phyloP scores from a whole-genome alignment of 805 yeast species.

The Metschnikowia baotianmanensis region DNA sequence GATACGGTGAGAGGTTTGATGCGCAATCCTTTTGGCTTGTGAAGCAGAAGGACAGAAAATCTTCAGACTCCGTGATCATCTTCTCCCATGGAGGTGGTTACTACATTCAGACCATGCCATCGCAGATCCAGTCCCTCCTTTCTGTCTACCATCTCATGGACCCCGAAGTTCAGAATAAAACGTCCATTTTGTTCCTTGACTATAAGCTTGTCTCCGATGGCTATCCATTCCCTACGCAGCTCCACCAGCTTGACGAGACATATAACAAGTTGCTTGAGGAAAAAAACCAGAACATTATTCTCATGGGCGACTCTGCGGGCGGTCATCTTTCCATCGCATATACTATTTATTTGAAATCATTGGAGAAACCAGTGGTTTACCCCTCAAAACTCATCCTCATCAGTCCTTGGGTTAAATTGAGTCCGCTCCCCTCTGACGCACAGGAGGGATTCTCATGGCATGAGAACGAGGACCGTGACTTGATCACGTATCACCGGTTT shows the following conservation, averaged over 20 bases:
- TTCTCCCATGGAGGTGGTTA: conserved; percentile 43
- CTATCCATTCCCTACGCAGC: conserved; percentile 31
- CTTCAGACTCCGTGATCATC: conserved; percentile 31
- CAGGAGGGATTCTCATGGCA: conserved; percentile 34
- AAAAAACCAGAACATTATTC: conserved; percentile 27
- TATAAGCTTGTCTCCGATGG: conserved; percentile 33
- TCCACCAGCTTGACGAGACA: conserved; percentile 29
- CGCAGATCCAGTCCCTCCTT: conserved; percentile 31
- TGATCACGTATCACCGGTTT: conserved; percentile 15
- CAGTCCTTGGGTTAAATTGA: conserved; percentile 40
- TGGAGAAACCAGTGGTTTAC: conserved; percentile 17
- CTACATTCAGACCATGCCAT: conserved; percentile 28
- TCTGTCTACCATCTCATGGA: conserved; percentile 29
- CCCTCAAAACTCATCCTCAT: conserved; percentile 30
- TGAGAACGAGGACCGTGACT: conserved; percentile 24
- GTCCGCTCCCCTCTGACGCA: conserved; percentile 21
- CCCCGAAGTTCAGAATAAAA: conserved; percentile 17
- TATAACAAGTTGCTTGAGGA: conserved; percentile 22
- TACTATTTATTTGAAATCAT: conserved; percentile 26
- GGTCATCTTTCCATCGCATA: conserved; percentile 35
- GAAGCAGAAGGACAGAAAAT: conserved; percentile 24
- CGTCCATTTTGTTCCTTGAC: conserved; percentile 31
- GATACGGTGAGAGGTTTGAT: conserved; percentile 34
- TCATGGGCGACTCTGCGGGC: conserved; percentile 46
- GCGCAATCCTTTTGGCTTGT: conserved; percentile 34